phyloP scores from a whole-genome alignment of 1,139 yeast species.

The Scheffersomyces quercinus region DNA sequence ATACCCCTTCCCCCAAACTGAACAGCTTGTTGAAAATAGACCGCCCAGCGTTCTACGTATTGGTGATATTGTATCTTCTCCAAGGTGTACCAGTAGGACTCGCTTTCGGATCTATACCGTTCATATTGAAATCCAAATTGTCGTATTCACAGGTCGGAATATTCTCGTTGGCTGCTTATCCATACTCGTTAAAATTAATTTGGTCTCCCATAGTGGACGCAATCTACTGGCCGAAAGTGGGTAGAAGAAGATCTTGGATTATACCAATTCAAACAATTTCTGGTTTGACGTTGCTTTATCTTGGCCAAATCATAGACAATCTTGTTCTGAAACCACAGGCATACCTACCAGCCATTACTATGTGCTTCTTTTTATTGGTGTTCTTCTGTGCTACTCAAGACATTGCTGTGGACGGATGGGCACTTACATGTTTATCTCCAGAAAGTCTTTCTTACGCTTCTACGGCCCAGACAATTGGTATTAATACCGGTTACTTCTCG shows the following conservation, averaged over 20 bases:
- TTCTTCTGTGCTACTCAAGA: constrained; percentile 96
- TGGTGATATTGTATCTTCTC: constrained; percentile 71
- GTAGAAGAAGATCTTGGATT: constrained; percentile 92
- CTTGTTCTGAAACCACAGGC: constrained; percentile 57
- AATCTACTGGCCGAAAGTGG: constrained; percentile 62
- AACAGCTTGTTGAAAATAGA: constrained; percentile 44
- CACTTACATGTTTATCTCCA: constrained; percentile 78
- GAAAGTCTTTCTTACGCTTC: constrained; percentile 89
- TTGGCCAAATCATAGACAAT: constrained; percentile 62
- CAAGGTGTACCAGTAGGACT: constrained; percentile 97
- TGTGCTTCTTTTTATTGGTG: constrained; percentile 71
- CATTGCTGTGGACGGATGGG: constrained; percentile 99
- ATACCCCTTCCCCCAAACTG: not conserved
- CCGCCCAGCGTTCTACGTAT: constrained; percentile 68
- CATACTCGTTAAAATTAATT: constrained; percentile 84
- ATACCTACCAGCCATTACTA: constrained; percentile 56
- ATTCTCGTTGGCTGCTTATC: constrained; percentile 90
- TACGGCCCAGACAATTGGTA: constrained; percentile 95
- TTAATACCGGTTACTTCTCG: constrained; percentile 88
- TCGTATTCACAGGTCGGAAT: constrained; percentile 90
- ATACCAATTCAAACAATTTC: constrained; percentile 84
- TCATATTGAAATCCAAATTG: constrained; percentile 75
- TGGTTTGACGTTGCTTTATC: constrained; percentile 61
- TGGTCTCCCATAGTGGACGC: constrained; percentile 99
- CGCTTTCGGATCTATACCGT: constrained; percentile 96